These are phyloP conservation scores for Chaetoscypha palmicola DNA, from an alignment of 2,329 filamentous ascomycete species.

Conservation along the genomic window DNA sequence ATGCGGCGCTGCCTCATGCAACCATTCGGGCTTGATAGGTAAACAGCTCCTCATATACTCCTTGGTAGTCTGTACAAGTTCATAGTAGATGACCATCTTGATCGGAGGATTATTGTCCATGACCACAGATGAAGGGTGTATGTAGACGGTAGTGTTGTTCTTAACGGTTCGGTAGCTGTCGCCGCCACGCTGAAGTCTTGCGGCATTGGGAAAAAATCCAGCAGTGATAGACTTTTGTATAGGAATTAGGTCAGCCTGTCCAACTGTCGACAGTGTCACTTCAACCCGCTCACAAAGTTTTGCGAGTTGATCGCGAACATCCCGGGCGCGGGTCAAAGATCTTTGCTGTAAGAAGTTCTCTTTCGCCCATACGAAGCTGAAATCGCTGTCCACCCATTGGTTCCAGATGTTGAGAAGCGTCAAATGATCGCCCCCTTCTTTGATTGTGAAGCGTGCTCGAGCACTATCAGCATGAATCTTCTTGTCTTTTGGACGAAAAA, in stretches of 20 bases:
- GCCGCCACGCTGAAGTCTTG: slow-evolving; percentile 72
- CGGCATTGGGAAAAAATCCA: slow-evolving; percentile 92
- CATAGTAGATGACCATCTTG: slow-evolving; percentile 83
- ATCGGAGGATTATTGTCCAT: slow-evolving; percentile 68
- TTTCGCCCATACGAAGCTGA: slow-evolving; percentile 75
- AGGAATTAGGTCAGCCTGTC: slow-evolving; percentile 63
- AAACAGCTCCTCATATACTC: slow-evolving; percentile 89
- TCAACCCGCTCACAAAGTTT: slow-evolving; percentile 93
- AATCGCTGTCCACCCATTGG: slow-evolving; percentile 91
- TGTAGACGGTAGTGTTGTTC: slow-evolving; percentile 78
- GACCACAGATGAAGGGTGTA: slow-evolving; percentile 83
- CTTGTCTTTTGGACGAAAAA: slow-evolving; percentile 95
- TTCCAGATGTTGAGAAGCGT: slow-evolving; percentile 91
- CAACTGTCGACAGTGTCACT: slow-evolving; percentile 63
- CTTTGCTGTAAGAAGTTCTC: slow-evolving; percentile 94
- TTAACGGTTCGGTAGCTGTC: slow-evolving; percentile 89
- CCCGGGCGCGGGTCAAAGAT: slow-evolving; percentile 78
- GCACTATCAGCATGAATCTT: slow-evolving; percentile 93
- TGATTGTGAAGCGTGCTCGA: slow-evolving; percentile 78
- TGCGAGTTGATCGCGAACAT: slow-evolving; percentile 85
- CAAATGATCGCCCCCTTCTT: slow-evolving; percentile 84
- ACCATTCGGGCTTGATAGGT: slow-evolving; percentile 77
- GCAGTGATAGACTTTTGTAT: slow-evolving; percentile 85
- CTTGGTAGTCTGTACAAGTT: slow-evolving; percentile 74
- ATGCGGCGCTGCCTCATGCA: slow-evolving; percentile 86